A percentile compares a stretch with the other conserved stretches of the same genome.
phyloP scores from a whole-genome alignment of 768 basidiomycete species.

The Podaxis pistillaris region DNA sequence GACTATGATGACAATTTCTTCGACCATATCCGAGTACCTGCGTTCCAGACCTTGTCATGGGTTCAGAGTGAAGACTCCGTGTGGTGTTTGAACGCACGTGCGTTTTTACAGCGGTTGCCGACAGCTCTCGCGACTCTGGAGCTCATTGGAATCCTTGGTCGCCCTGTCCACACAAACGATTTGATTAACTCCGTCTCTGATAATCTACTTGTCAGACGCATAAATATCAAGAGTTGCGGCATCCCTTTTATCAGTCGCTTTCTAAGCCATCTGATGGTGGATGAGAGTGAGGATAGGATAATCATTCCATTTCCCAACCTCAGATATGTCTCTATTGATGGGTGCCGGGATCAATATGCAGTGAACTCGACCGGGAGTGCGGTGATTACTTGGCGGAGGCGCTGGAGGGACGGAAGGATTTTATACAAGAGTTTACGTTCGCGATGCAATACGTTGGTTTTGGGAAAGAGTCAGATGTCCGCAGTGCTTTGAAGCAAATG shows the following conservation, averaged over 20 bases:
- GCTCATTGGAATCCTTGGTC: background rate
- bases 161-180: background rate
- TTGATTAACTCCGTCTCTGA: background rate
- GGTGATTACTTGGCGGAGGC: background rate
- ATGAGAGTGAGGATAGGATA: background rate
- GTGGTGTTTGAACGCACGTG: background rate
- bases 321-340: background rate
- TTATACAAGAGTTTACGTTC: background rate
- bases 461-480: background rate
- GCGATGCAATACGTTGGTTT: background rate
- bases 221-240: background rate
- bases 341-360: background rate
- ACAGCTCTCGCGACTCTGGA: background rate
- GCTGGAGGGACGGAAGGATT: background rate
- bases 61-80: background rate
- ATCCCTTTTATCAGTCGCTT: background rate
- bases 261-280: background rate
- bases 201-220: background rate
- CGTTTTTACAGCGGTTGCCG: background rate
- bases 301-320: background rate
- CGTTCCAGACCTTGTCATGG: background rate
- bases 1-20: background rate
- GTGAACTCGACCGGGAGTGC: background rate
- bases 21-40: background rate
- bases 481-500: background rate